Percentiles rank a stretch among this genome's conserved stretches.
Conservation (phyloP, 768 basidiomycete species). For the Hemileccinum impolitum region DNA sequence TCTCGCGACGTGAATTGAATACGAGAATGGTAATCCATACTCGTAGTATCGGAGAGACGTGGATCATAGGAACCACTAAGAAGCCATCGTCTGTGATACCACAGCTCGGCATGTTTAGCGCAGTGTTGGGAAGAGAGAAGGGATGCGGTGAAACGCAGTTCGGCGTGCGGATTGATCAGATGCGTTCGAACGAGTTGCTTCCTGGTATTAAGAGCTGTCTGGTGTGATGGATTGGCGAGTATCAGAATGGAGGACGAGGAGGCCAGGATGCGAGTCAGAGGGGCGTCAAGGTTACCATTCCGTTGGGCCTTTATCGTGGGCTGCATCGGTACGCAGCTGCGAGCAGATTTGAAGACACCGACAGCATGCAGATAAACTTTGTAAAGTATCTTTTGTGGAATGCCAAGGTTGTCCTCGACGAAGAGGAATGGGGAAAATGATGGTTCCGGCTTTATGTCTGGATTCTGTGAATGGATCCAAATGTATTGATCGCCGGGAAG, state of each 20-base stretch:
- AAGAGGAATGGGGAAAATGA: slow-evolving; percentile 50
- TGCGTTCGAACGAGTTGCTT: slow-evolving; percentile 48
- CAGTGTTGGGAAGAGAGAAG: slow-evolving; percentile 51
- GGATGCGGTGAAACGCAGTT: slow-evolving; percentile 46
- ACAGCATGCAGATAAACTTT: slow-evolving; percentile 48
- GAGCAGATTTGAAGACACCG: slow-evolving; percentile 31
- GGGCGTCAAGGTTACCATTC: slow-evolving; percentile 2
- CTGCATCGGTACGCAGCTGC: slow-evolving; percentile 3
- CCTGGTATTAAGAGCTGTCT: slow-evolving; percentile 61
- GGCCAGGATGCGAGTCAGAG: slow-evolving; percentile 18
- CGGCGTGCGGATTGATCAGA: slow-evolving; percentile 37
- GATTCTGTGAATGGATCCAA: slow-evolving; percentile 34
- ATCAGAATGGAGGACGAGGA: slow-evolving; percentile 49
- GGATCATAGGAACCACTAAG: slow-evolving; percentile 35
- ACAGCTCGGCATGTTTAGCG: slow-evolving; percentile 64
- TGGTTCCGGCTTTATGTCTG: slow-evolving; percentile 13
- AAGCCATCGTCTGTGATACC: slow-evolving; percentile 72
- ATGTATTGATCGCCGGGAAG: slow-evolving; percentile 53
- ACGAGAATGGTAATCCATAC: neutral
- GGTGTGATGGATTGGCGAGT: slow-evolving; percentile 65
- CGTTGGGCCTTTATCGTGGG: neutral
- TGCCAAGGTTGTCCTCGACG: slow-evolving; percentile 57
- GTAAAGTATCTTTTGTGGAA: slow-evolving; percentile 58
- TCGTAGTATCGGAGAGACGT: neutral
- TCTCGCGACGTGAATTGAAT: slow-evolving; percentile 30